phyloP scores from a whole-genome alignment of 495 filamentous ascomycete species.

The Xylaria palmicola region DNA sequence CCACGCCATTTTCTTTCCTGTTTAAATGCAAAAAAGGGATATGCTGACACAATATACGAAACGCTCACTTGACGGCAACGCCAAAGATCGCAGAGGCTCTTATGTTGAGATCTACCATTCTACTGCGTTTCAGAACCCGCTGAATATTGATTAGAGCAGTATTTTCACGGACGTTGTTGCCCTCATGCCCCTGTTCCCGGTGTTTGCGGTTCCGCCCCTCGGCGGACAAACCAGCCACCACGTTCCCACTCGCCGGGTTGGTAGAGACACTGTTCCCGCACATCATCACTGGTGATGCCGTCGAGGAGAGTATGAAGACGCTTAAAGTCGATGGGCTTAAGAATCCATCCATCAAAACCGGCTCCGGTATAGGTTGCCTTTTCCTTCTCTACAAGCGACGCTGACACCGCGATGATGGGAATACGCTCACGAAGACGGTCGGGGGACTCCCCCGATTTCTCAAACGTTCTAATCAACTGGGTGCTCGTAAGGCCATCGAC shows the following conservation, averaged over 20 bases:
- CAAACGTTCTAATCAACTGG: conserved; percentile 74
- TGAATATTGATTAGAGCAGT: not conserved
- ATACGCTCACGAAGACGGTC: conserved; percentile 54
- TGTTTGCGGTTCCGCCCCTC: not conserved
- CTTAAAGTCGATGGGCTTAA: conserved; percentile 74
- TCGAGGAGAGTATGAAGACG: conserved; percentile 59
- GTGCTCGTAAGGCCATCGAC: conserved; percentile 84
- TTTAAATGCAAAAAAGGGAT: too few relatives aligned
- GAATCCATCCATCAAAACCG: conserved; percentile 90
- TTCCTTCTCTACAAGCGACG: conserved; percentile 74
- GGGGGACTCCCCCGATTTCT: conserved; percentile 43
- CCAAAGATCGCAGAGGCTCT: too few relatives aligned
- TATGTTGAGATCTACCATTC: too few relatives aligned
- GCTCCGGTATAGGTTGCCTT: conserved; percentile 68
- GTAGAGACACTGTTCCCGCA: conserved; percentile 54
- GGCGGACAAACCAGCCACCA: conserved; percentile 65
- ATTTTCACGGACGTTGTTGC: not conserved
- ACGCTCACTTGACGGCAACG: too few relatives aligned
- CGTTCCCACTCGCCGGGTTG: conserved; percentile 65
- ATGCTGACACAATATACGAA: too few relatives aligned
- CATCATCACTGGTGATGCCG: conserved; percentile 53
- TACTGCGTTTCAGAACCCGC: not conserved
- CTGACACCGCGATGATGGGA: conserved; percentile 89
- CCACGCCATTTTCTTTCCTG: not conserved
- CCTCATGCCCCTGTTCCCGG: not conserved